Evolutionary conservation across 2,329 filamentous ascomycete genomes (phyloP).

Genomic region (Colletotrichum eremochloae): DNA sequence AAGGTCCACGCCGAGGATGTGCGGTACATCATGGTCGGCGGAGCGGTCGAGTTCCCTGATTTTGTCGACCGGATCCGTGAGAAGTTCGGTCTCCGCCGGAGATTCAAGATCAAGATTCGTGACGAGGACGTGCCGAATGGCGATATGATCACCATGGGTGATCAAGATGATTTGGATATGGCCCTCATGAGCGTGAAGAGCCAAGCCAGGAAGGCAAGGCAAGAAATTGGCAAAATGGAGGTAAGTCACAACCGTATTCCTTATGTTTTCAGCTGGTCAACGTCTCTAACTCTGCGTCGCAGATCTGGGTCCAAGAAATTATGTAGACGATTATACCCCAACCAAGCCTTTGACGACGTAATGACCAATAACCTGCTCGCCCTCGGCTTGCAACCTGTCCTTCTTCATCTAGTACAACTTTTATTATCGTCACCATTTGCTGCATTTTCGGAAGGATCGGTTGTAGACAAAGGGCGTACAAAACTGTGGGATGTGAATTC

Average conservation of each 20-base stretch:
- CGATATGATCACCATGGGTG: constrained; percentile 97
- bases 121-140: constrained; percentile 82
- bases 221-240: constrained; percentile 94
- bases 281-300: constrained; percentile 45
- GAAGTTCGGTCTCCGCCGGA: constrained; percentile 84
- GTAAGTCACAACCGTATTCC: constrained; percentile 67
- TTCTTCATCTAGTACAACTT: constrained; percentile 28
- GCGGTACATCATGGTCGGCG: constrained; percentile 88
- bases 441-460: constrained; percentile 37
- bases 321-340: constrained; percentile 51
- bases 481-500: constrained; percentile 10
- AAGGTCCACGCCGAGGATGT: constrained; percentile 95
- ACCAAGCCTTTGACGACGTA: constrained; percentile 46
- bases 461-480: constrained; percentile 40
- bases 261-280: neutral
- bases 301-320: constrained; percentile 65
- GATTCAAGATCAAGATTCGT: constrained; percentile 89
- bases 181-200: constrained; percentile 78
- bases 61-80: constrained; percentile 84
- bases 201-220: constrained; percentile 77
- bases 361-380: constrained; percentile 49
- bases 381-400: constrained; percentile 31
- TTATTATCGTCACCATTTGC: constrained; percentile 25
- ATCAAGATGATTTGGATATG: constrained; percentile 96
- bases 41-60: constrained; percentile 79